Evolutionary conservation across 192 early-diverging fungal genomes (phyloP).

Genomic region (Coemansia sp.): DNA sequence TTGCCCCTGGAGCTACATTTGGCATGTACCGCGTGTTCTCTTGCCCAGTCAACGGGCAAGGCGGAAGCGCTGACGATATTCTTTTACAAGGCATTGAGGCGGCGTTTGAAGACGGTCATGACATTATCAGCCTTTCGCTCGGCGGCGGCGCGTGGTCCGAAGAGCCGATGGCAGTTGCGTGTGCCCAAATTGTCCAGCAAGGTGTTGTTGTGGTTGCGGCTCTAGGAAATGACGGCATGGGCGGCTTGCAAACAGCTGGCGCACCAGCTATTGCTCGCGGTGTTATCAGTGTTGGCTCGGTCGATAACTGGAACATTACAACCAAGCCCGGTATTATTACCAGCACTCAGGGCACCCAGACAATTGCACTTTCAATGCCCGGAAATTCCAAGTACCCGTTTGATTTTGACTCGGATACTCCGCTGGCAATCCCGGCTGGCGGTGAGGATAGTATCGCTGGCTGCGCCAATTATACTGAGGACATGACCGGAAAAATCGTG

Average conservation of each 20-base stretch:
- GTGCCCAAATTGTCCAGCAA: constrained; percentile 34
- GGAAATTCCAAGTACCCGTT: neutral
- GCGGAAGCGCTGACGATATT: constrained; percentile 45
- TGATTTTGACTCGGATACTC: constrained; percentile 8
- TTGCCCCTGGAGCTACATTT: constrained; percentile 64
- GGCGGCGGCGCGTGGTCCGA: constrained; percentile 62
- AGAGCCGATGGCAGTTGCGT: constrained; percentile 50
- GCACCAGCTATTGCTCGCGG: constrained; percentile 55
- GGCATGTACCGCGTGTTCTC: constrained; percentile 69
- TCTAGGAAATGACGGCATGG: constrained; percentile 72
- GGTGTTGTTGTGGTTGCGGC: constrained; percentile 67
- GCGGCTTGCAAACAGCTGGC: constrained; percentile 58
- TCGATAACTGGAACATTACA: constrained; percentile 55
- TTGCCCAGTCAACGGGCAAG: constrained; percentile 47
- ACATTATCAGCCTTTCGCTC: constrained; percentile 69
- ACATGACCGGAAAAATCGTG: constrained; percentile 6
- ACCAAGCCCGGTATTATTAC: constrained; percentile 23
- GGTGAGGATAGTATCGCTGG: neutral
- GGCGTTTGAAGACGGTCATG: constrained; percentile 43
- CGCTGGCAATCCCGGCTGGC: constrained; percentile 14
- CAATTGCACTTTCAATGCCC: neutral
- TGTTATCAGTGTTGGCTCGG: constrained; percentile 62
- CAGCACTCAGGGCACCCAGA: constrained; percentile 2
- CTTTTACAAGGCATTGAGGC: constrained; percentile 63
- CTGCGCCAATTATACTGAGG: neutral